phyloP scores from a whole-genome alignment of 192 early-diverging fungal species.

The Geranomyces michiganensis region DNA sequence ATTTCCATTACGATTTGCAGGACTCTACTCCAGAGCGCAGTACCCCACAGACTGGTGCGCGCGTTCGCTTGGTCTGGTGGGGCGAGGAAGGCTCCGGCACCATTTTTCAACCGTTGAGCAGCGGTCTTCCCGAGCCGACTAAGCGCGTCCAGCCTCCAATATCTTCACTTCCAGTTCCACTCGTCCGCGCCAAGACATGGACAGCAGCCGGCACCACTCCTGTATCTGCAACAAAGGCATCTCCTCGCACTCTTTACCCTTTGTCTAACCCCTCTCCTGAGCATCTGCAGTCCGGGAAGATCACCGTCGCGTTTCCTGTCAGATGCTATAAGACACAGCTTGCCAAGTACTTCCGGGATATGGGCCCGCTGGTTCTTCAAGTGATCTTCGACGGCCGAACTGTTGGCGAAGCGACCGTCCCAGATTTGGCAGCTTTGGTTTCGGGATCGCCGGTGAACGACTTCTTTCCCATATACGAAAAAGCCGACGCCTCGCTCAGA shows the following conservation, averaged over 20 bases:
- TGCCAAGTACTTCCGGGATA: slow-evolving; percentile 40
- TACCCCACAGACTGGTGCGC: neutral
- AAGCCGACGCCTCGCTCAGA: neutral
- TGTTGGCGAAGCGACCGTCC: slow-evolving; percentile 13
- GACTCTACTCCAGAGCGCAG: no score
- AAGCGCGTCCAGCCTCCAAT: neutral
- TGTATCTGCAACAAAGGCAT: neutral
- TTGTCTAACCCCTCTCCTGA: no score
- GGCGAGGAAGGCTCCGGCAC: slow-evolving; percentile 28
- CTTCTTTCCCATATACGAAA: slow-evolving; percentile 35
- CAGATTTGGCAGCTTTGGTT: slow-evolving; percentile 19
- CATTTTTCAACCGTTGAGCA: slow-evolving; percentile 7
- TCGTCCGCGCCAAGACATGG: slow-evolving; percentile 10
- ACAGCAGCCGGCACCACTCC: neutral
- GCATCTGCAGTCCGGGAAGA: slow-evolving; percentile 10
- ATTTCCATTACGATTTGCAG: no score
- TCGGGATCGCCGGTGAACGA: slow-evolving; percentile 27
- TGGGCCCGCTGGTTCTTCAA: slow-evolving; percentile 32
- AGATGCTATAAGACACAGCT: slow-evolving; percentile 37
- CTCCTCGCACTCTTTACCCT: neutral
- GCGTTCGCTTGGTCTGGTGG: slow-evolving; percentile 38
- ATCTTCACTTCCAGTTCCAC: slow-evolving; percentile 22
- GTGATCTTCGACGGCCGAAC: slow-evolving; percentile 18
- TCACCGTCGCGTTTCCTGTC: slow-evolving; percentile 34
- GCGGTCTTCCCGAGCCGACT: neutral